Percentiles rank a stretch among this genome's conserved stretches.
phyloP scores from a whole-genome alignment of 805 yeast genomes.

The Limtongozyma cylindracea region DNA sequence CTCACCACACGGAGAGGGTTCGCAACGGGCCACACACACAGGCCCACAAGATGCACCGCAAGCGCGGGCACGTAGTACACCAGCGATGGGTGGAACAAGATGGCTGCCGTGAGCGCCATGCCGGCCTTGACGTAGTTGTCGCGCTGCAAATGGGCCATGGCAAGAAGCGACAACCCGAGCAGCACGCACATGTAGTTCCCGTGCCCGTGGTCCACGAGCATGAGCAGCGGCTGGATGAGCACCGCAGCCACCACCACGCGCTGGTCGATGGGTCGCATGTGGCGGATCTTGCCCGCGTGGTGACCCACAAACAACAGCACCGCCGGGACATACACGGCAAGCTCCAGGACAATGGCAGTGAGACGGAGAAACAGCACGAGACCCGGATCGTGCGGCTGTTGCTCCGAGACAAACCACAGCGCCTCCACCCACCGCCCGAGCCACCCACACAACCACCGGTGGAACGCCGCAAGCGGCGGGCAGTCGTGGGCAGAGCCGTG shows the following conservation, averaged over 20 bases:
- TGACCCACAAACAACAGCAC: constrained; percentile 39
- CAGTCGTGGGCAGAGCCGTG: constrained; percentile 94
- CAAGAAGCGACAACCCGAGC: constrained; percentile 61
- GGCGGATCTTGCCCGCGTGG: constrained; percentile 34
- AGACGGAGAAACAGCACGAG: constrained; percentile 71
- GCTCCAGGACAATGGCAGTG: constrained; percentile 55
- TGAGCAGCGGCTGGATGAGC: constrained; percentile 62
- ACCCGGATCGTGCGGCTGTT: constrained; percentile 47
- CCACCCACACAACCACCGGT: constrained; percentile 57
- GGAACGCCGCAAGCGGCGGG: constrained; percentile 92
- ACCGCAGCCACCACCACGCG: constrained; percentile 54
- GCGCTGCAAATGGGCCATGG: constrained; percentile 38
- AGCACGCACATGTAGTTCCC: constrained; percentile 88
- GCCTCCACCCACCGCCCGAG: constrained; percentile 40
- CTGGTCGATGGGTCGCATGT: constrained; percentile 44
- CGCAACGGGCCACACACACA: constrained; percentile 4
- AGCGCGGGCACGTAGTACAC: constrained; percentile 76
- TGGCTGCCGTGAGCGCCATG: constrained; percentile 47
- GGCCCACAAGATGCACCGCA: constrained; percentile 47
- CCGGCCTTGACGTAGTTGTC: constrained; percentile 47
- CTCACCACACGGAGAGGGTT: constrained; percentile 16
- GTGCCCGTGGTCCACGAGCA: constrained; percentile 88
- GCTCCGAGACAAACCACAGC: constrained; percentile 52
- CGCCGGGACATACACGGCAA: constrained; percentile 55
- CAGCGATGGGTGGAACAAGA: constrained; percentile 89